Base-by-base conservation (phyloP, 768 basidiomycete genomes). In the Fibroporia radiculosa region DNA sequence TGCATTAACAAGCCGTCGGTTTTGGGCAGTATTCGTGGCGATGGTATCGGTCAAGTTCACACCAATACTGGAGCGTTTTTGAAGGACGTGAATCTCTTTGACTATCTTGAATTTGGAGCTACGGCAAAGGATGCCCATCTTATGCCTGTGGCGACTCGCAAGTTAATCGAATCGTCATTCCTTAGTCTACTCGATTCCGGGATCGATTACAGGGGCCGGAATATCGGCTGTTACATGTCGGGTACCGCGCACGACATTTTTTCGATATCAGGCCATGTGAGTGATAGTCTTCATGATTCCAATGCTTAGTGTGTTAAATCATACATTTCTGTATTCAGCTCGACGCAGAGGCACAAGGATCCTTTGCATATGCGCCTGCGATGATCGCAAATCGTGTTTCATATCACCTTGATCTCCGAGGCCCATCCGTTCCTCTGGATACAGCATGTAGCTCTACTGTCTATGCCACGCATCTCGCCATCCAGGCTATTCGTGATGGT, bases 401-500 rank as follows among this genome's bases (percentile, higher is more conserved):
- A 1, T 68, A 71, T 48, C 63, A 67, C 45, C 54, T 71, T 29
- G 63, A 69, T 40, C 44, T 68, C 16, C 62, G 56, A 1, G 74
- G 74, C 10, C 76, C 75, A 13, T 77, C 75, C 2, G 47, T 76
- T 25, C 69, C 73, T 4, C 51, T 68, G 0, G 74, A 77, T 47
- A 74, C 71, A 0, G 72, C 72, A 1, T 77, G 75, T 49, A 74
- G 71, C 31, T 75, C 73, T 18, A 65, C 63, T 12, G 54, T 70
- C 13, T 66, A 61, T 6, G 72, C 71, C 2, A 59, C 72, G 34
- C 74, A 77, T 55, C 63, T 77, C n/a, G 75, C 70, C 3, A 60
- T 74, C 1, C 67, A 69, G 24, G 66, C 71, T 0, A 56, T 77
- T 3, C 56, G 56, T 16, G 56, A 54, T 24, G 72, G 72, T 1